Base-by-base conservation (phyloP, 2,329 filamentous ascomycete species). In the Tolypocladium tropicale region DNA sequence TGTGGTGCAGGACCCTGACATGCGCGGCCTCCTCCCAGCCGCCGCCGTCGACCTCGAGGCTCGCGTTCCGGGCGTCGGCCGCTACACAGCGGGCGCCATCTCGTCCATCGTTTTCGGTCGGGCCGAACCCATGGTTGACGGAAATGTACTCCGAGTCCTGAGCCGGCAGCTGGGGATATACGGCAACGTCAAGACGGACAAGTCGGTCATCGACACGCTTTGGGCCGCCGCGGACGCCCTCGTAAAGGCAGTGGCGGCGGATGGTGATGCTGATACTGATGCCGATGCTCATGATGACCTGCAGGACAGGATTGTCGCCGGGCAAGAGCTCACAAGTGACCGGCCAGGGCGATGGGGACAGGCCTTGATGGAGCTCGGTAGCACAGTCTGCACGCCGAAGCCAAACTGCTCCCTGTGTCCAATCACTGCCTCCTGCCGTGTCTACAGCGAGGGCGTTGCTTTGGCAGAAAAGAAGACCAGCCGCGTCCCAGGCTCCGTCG, bases 341-440 rank as follows among this genome's bases (percentile, higher is more conserved):
- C 67, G 78, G 25, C 82, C 83, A 0, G 82, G 82, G 0, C 68
- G 77, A 58, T 85, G 82, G 83, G 83, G 83, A 0, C 83, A 86
- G 63, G 83, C 80, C 0, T 67, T 86, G 30, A 86, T 86, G 83
- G 83, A 86, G 63, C 72, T 86, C 4, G 83, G 83, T 3, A 84
- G 81, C 59, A 86, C 83, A 0, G 65, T 85, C 2, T 86, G 83
- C 61, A 76, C 76, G 7, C 82, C 83, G 0, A 79, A 79, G 60
- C 83, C 83, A 1, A 77, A 79, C 53, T 86, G 83, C 60, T 67
- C 66, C 2, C 62, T 63, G 1, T 83, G 80, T 55, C 80, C 80
- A 1, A 71, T 83, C 51, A 76, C 69, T 0, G 65, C 67, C 2
- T 80, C 76, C 0, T 83, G 80, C 58, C 76, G 77, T 6, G 78